Percentiles rank a stretch among this genome's conserved stretches.
phyloP scores from a whole-genome alignment of 306 rosid genomes.

The Calophaca sinica region DNA sequence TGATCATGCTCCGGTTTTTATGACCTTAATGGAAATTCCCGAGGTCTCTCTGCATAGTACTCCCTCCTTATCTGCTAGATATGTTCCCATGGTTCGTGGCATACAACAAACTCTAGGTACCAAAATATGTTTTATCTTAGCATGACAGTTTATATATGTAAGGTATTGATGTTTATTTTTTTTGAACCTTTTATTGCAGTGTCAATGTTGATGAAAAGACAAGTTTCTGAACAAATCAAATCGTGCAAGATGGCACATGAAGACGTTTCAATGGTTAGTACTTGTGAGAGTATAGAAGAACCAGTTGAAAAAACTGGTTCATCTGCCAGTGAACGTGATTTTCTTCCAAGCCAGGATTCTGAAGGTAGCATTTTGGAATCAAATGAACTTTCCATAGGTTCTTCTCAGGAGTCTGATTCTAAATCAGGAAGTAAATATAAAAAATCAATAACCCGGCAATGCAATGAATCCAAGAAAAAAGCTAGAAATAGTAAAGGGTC shows the following conservation, averaged over 20 bases:
- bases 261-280: conserved; percentile 35
- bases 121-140: conserved; percentile 36
- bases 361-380: conserved; percentile 47
- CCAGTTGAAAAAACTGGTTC: conserved; percentile 42
- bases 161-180: conserved; percentile 26
- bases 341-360: conserved; percentile 54
- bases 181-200: conserved; percentile 59
- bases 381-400: conserved; percentile 31
- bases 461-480: conserved; percentile 64
- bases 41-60: conserved; percentile 70
- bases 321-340: conserved; percentile 45
- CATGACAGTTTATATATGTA: conserved; percentile 24
- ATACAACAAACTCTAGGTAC: conserved; percentile 88
- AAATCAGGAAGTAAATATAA: conserved; percentile 39
- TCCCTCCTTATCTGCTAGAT: conserved; percentile 85
- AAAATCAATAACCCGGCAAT: conserved; percentile 38
- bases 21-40: conserved; percentile 70
- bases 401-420: conserved; percentile 47
- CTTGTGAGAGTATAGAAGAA: conserved; percentile 49
- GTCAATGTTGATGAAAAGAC: conserved; percentile 72
- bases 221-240: conserved; percentile 37
- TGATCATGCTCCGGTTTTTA: conserved; percentile 93
- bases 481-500: conserved; percentile 65
- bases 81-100: conserved; percentile 81
- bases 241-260: conserved; percentile 36